Evolutionary conservation across 2,329 filamentous ascomycete species (phyloP).

Genomic region (Ophiocordyceps australis): DNA sequence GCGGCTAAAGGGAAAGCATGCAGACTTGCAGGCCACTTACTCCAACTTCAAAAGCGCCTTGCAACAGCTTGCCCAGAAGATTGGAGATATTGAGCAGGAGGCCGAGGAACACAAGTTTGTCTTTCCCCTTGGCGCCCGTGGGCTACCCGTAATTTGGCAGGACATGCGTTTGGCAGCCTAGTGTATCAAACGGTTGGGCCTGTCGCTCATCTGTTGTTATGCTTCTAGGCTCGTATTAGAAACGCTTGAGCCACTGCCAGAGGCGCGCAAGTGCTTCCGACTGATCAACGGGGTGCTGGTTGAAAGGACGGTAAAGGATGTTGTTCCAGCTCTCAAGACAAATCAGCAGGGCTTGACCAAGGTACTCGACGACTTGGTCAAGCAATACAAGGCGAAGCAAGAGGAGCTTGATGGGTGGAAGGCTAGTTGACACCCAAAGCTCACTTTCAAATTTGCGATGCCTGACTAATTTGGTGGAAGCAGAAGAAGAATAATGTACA

Average conservation of each 20-base stretch:
- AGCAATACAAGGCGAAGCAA: constrained; percentile 92
- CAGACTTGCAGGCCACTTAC: constrained; percentile 69
- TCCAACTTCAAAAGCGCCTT: constrained; percentile 61
- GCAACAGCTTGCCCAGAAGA: constrained; percentile 87
- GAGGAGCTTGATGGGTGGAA: constrained; percentile 97
- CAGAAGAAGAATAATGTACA: constrained; percentile 85
- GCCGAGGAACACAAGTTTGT: constrained; percentile 88
- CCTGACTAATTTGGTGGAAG: constrained; percentile 1
- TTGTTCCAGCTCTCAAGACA: constrained; percentile 77
- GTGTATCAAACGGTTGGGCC: too few relatives aligned
- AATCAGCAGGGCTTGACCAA: constrained; percentile 90
- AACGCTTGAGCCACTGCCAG: constrained; percentile 65
- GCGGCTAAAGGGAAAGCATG: too few relatives aligned
- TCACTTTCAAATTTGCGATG: too few relatives aligned
- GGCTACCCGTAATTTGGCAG: too few relatives aligned
- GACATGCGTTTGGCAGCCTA: too few relatives aligned
- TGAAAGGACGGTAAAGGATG: constrained; percentile 84
- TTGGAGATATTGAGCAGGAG: constrained; percentile 94
- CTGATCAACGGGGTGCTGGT: constrained; percentile 96
- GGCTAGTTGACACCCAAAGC: constrained; percentile 40
- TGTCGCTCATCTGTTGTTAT: constrained; percentile 7
- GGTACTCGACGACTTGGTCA: constrained; percentile 83
- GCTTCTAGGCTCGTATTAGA: constrained; percentile 69
- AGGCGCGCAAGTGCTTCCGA: constrained; percentile 90
- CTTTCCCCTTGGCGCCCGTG: background rate